Percentiles rank a stretch among this genome's conserved stretches.
These are phyloP conservation scores for Neonectria ditissima DNA, from an alignment of 2,329 filamentous ascomycete species.

Conservation along the genomic window DNA sequence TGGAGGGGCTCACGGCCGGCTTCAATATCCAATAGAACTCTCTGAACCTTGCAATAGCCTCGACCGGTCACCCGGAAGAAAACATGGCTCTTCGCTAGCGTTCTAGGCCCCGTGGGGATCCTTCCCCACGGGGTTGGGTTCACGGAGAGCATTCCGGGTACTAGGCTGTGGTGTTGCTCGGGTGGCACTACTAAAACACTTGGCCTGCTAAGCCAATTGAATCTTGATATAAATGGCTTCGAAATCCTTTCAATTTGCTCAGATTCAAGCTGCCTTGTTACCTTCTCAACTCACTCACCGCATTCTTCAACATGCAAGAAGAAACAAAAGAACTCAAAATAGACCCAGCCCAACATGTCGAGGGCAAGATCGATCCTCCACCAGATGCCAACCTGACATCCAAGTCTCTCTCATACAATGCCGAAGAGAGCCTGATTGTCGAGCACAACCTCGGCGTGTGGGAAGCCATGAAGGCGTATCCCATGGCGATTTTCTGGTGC, in stretches of 20 bases:
- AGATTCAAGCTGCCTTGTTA: not conserved
- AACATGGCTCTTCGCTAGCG: not conserved
- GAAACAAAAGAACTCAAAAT: not conserved
- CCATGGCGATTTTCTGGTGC: conserved; percentile 53
- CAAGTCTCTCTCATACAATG: not conserved
- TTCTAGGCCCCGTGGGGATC: not conserved
- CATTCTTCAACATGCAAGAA: not conserved
- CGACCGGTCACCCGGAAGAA: not conserved
- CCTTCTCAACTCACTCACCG: not conserved
- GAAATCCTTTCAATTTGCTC: not conserved
- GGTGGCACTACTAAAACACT: not conserved
- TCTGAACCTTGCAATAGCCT: not conserved
- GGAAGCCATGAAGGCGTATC: conserved; percentile 47
- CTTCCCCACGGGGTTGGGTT: not conserved
- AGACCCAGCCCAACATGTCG: conserved; percentile 4
- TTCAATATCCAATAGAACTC: not conserved
- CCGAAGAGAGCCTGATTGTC: conserved; percentile 1
- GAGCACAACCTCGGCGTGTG: conserved; percentile 44
- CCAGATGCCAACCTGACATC: not conserved
- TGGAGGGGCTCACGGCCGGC: not conserved
- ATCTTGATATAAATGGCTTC: not conserved
- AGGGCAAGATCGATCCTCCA: not conserved
- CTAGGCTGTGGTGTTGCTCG: not conserved
- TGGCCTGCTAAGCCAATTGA: not conserved
- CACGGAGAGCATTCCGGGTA: not conserved